Base-by-base conservation (phyloP, 1,284 basidiomycete species). In the Moesziomyces parantarcticus region DNA sequence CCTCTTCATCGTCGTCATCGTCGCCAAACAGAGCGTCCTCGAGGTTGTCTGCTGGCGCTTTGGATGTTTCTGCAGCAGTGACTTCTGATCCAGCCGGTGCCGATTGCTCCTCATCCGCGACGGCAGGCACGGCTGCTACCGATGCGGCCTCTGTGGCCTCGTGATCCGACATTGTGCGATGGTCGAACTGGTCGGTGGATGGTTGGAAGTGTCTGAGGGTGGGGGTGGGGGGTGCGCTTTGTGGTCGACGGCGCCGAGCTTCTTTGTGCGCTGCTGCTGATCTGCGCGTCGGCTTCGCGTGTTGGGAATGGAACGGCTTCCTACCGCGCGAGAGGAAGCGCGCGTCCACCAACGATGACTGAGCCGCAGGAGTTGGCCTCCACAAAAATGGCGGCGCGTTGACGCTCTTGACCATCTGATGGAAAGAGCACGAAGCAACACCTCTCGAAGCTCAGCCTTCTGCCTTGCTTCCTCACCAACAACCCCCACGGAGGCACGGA, bases 1-100 rank as follows among this genome's bases (percentile, higher is more conserved):
- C 67, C 21, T 67, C 59, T 20, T 71, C 67, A 4, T 68, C 68
- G 16, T 74, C 67, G 20, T 74, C 71, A 32, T 73, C 69, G 23
- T 76, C 74, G 51, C 65, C 74, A 44, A 79, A 79, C 11, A 79
- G 49, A 25, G 68, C 54, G 36, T 79, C 72, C 41, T 66, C 66
- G 16, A 75, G 67, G 18, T 67, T 50, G 43, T 46, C 48, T 3
- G 26, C 46, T 6, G 56, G 41, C n/a, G 26, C 47, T 53, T 21
- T 53, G 63, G 21, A 41, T 7, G 41, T 14, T 46, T 39, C 42
- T 18, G 52, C 23, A 1, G 39, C 48, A 32, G 57, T 26, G 16
- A 13, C 25, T 23, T 49, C 48, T 44, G 51, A 40, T 3, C 40
- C 40, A 52, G 51, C 49, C 47, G 52, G 16, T 10, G 41, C 56